phyloP scores from a whole-genome alignment of 2,329 filamentous ascomycete genomes.

The Cladosporium austrohemisphaericum region DNA sequence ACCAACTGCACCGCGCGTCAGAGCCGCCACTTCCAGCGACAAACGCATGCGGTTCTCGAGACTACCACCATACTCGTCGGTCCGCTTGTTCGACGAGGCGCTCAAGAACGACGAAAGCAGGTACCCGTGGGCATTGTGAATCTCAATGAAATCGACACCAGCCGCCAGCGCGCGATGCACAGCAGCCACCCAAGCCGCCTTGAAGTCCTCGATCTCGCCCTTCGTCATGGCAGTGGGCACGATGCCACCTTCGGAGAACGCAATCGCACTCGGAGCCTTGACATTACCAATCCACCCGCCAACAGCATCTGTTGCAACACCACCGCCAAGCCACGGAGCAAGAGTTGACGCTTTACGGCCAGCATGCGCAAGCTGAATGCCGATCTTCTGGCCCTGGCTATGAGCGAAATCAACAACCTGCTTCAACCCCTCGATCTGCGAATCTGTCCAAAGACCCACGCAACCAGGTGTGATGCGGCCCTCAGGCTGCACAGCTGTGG shows the following conservation, averaged over 20 bases:
- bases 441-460: slow-evolving; percentile 76
- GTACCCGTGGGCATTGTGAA: slow-evolving; percentile 58
- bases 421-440: slow-evolving; percentile 69
- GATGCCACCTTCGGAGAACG: slow-evolving; percentile 61
- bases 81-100: slow-evolving; percentile 40
- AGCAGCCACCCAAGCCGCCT: slow-evolving; percentile 60
- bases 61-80: slow-evolving; percentile 43
- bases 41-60: slow-evolving; percentile 42
- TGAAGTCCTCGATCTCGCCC: slow-evolving; percentile 63
- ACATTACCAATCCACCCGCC: slow-evolving; percentile 53
- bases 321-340: slow-evolving; percentile 59
- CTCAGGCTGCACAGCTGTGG: slow-evolving; percentile 68
- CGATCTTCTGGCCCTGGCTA: slow-evolving; percentile 69
- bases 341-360: slow-evolving; percentile 60
- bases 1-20: slow-evolving; percentile 37
- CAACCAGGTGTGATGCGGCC: slow-evolving; percentile 81
- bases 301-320: slow-evolving; percentile 49
- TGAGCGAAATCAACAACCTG: slow-evolving; percentile 73
- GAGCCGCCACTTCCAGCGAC: slow-evolving; percentile 39
- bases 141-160: slow-evolving; percentile 74
- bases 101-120: slow-evolving; percentile 45
- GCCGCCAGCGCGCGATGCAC: slow-evolving; percentile 52
- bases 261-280: slow-evolving; percentile 55
- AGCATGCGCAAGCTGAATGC: slow-evolving; percentile 76
- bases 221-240: slow-evolving; percentile 64